Evolutionary conservation across 345 rosid species (phyloP).

Genomic region (Salix udensis): DNA sequence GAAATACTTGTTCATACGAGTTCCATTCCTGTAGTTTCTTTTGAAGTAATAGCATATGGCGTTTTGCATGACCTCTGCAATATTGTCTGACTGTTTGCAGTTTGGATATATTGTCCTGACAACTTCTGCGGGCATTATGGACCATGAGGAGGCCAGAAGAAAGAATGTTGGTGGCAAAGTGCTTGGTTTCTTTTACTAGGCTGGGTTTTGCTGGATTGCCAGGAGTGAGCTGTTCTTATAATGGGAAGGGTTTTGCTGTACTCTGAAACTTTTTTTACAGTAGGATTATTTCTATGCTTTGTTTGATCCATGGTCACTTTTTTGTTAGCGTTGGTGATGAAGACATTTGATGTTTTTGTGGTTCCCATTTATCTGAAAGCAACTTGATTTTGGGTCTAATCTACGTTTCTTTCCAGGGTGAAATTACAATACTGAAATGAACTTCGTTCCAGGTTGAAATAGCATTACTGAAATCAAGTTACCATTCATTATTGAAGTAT

Average conservation of each 20-base stretch:
- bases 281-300: background rate
- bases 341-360: background rate
- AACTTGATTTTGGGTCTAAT: background rate
- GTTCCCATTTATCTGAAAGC: background rate
- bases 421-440: background rate
- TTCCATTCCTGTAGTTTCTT: background rate
- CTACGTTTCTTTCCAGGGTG: background rate
- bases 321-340: background rate
- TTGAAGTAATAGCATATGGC: background rate
- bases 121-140: conserved; percentile 34
- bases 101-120: conserved; percentile 30
- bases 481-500: too few relatives aligned
- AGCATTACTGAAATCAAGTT: background rate
- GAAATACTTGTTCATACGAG: background rate
- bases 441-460: background rate
- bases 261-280: background rate
- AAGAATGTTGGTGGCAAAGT: conserved; percentile 17
- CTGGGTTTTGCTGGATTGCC: background rate
- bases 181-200: conserved; percentile 15
- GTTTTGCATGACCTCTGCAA: background rate
- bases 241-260: background rate
- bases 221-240: background rate
- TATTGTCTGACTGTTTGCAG: conserved; percentile 8
- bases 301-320: background rate
- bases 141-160: conserved; percentile 25